Base-by-base conservation (phyloP, 2,329 filamentous ascomycete species). In the Clarireedia hainanense region DNA sequence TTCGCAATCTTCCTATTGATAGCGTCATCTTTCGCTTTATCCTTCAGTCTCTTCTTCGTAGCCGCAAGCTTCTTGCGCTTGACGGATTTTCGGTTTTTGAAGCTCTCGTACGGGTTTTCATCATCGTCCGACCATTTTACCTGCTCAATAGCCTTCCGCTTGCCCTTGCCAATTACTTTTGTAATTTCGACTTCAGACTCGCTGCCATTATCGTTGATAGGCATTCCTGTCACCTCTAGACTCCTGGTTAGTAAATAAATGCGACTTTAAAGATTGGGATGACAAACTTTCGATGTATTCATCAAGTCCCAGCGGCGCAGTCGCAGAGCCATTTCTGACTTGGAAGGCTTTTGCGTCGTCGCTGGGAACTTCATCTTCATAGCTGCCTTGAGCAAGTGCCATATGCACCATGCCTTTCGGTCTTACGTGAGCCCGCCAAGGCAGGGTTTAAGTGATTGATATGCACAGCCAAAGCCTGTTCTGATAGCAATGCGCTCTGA, bases 51-150 rank as follows among this genome's bases (percentile, higher is more conserved):
- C 58, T 72, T 74, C 15, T 76, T 79, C 27, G 74, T 74, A 24
- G 75, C 75, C 2, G 74, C 74, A 5, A 70, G 70, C 49, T 75
- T 75, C 62, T 80, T 81, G 39, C 79, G 74, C 62, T 82, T 79
- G 0, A 73, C 67, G 0, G 73, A 72, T 57, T 79, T 82, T 47
- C 79, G 75, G 50, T 82, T 80, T 65, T 85, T 86, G 68, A 83
- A 85, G n/a, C 77, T 76, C 42, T 80, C 72, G 60, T 89, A 89
- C 6, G 77, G 76, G 23, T 76, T 75, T 26, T 42, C 52, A 12
- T 43, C 46, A 56, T 83, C 81, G 57, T 68, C 67, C 3, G 77
- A 79, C 76, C 76, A 80, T n/a, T 72, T 66, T 1, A 77, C 71
- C 61, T 76, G 78, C 42, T 64, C 60, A 6, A 61, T 59, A 5